A percentile compares a stretch with the other conserved stretches of the same genome.
phyloP scores from a whole-genome alignment of 192 early-diverging fungal species.

The Backusella psychrophila region DNA sequence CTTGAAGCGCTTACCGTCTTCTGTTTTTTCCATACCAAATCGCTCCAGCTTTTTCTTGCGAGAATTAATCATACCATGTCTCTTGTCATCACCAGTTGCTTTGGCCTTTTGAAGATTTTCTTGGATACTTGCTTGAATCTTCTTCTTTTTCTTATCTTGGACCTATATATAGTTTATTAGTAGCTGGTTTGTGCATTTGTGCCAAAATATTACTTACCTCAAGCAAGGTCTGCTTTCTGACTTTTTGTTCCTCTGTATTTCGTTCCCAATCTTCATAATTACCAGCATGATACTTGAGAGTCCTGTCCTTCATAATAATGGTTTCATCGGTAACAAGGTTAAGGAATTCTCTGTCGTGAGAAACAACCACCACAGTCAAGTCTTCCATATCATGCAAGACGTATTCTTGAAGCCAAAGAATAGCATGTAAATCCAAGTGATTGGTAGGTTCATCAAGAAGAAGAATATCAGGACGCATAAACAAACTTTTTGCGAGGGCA shows the following conservation, averaged over 20 bases:
- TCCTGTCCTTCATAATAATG: slow-evolving; percentile 70
- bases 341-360: slow-evolving; percentile 87
- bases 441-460: slow-evolving; percentile 90
- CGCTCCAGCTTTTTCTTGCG: slow-evolving; percentile 77
- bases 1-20: slow-evolving; percentile 71
- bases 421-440: slow-evolving; percentile 88
- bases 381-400: slow-evolving; percentile 51
- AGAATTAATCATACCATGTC: slow-evolving; percentile 68
- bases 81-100: slow-evolving; percentile 81
- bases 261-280: slow-evolving; percentile 86
- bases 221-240: slow-evolving; percentile 62
- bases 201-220: slow-evolving; percentile 24
- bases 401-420: slow-evolving; percentile 88
- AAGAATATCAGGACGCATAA: slow-evolving; percentile 78
- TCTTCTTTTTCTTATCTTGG: slow-evolving; percentile 67
- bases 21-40: slow-evolving; percentile 63
- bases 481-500: slow-evolving; percentile 82
- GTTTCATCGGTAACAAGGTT: slow-evolving; percentile 76
- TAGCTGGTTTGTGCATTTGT: neutral
- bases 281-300: slow-evolving; percentile 74
- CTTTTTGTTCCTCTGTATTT: slow-evolving; percentile 69
- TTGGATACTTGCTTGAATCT: slow-evolving; percentile 80
- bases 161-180: slow-evolving; percentile 15
- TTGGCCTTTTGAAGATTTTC: slow-evolving; percentile 69
- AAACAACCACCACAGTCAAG: slow-evolving; percentile 77